Base-by-base conservation (phyloP, 495 filamentous ascomycete species). In the Penicillium antarcticum region DNA sequence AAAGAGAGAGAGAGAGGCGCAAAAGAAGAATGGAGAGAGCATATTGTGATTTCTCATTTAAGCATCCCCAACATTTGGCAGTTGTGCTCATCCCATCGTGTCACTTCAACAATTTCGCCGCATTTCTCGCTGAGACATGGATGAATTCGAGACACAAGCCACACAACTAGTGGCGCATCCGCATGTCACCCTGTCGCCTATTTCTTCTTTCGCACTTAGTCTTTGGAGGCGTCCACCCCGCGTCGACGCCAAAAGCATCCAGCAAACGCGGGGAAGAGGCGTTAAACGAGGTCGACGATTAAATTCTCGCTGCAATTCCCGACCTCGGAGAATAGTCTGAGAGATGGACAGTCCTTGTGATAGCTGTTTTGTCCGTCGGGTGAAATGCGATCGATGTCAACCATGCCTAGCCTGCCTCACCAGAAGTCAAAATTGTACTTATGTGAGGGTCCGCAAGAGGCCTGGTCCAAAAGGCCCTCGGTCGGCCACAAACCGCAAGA, bases 301-400 rank as follows among this genome's bases (percentile, higher is more conserved):
- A 45, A 52, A 40, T 52, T 52, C 34, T 52, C 50, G 50, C 50
- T 52, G n/a, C 14, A 52, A 52, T 52, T 52, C 50, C 49, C 17
- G 16, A 41, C 26, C 5, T 33, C 31, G 6, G 23, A 52, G 10
- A 45, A 26, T 52, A 34, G 33, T 12, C 42, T 6, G 5, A 33
- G 40, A 34, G 16, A 52, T 52, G 50, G 50, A 39, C 7, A 52
- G 50, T 13, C 56, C 56, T 23, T 58, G 56, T 29, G 56, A 58
- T 42, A 42, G 51, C 14, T 58, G 56, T 42, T 54, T 53, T 24
- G 37, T 58, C 3, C 56, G 56, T 5, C 45, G 56, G 14, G 56
- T 58, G 8, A 58, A 43, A 33, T 58, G 56, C 32, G 56, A 58
- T 58, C 51, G 56, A n/a, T 46, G 55, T 19, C 32, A 41, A 36